A percentile compares a stretch with the other conserved stretches of the same genome.
phyloP scores from a whole-genome alignment of 179 eudicot species.

The Spergularia azorica region DNA sequence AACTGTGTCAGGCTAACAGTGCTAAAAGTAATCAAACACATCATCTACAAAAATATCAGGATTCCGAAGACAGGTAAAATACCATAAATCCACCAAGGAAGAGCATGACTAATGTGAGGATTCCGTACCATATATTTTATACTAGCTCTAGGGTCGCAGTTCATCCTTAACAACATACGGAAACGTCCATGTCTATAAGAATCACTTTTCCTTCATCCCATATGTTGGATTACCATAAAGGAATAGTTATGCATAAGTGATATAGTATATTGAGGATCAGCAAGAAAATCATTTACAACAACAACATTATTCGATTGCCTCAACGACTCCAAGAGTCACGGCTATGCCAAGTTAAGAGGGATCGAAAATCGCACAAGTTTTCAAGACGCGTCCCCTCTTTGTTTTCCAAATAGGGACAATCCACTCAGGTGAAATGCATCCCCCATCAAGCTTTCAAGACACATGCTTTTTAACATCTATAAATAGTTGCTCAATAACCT shows the following conservation, averaged over 20 bases:
- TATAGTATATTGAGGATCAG: background rate
- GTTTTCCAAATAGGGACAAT: too few relatives aligned
- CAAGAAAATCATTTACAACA: background rate
- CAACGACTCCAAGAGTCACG: too few relatives aligned
- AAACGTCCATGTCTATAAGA: background rate
- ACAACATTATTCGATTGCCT: background rate
- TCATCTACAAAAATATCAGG: background rate
- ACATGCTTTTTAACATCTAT: background rate
- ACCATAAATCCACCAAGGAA: background rate
- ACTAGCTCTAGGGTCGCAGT: background rate
- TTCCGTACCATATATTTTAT: too few relatives aligned
- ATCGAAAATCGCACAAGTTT: too few relatives aligned
- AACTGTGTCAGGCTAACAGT: slow-evolving; percentile 13
- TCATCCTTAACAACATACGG: background rate
- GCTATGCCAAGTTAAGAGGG: too few relatives aligned
- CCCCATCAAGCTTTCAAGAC: background rate
- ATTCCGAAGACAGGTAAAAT: background rate
- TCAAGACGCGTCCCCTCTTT: too few relatives aligned
- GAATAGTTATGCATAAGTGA: background rate
- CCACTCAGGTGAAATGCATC: background rate
- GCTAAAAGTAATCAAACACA: background rate
- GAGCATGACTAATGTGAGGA: background rate
- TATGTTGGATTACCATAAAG: background rate
- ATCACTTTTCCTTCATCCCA: background rate
- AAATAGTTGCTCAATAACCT: background rate